Base-by-base conservation (phyloP, 257 asterid species). In the Solanum sitiens region DNA sequence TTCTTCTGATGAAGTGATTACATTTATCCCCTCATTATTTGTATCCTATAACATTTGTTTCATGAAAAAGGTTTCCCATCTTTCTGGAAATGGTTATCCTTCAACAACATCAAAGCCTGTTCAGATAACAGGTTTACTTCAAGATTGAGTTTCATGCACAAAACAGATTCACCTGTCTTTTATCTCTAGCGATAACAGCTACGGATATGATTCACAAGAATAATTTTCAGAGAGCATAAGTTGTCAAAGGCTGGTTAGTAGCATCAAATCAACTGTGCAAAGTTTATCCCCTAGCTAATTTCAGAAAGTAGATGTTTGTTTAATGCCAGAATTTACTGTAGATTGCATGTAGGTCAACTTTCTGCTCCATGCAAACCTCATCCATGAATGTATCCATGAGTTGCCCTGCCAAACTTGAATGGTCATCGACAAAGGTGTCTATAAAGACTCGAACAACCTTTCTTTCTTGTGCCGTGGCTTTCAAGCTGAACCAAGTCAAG, bases 281-380 rank as follows among this genome's bases (percentile, higher is more conserved):
- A 39, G 44, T 44, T 30, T 53, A 40, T 42, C 44, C 33, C 63
- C 87, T 85, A 40, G 44, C 65, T 65, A 83, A 37, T 56, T 33
- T 11, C 72, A 7, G 53, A 44, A 56, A 50, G 72, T 40, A 7
- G 71, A 30, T 82, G 86, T 32, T 56, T 33, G 18, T 70, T 87
- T 87, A 96, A 86, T 96, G 98, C 98, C 98, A 96, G 39, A 96
- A 92, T 92, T 93, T 96, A 89, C 87, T 91, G 93, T 96, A 96
- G 88, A 96, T 92, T 44, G 94, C 95, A 86, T 90, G 89, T 13
- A 91, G 92, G 23, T 92, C 89, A 20, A 90, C 91, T 86, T 93
- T 87, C 80, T 91, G 88, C 91, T 93, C 92, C 82, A 86, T 74
- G 35, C 93, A 92, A 27, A 95, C 88, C 75, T 91, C 90, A 67